A percentile compares a stretch with the other conserved stretches of the same genome.
Evolutionary conservation across 371 early-diverging fungal genomes (phyloP).

Genomic region (Actinomortierella wolfii): DNA sequence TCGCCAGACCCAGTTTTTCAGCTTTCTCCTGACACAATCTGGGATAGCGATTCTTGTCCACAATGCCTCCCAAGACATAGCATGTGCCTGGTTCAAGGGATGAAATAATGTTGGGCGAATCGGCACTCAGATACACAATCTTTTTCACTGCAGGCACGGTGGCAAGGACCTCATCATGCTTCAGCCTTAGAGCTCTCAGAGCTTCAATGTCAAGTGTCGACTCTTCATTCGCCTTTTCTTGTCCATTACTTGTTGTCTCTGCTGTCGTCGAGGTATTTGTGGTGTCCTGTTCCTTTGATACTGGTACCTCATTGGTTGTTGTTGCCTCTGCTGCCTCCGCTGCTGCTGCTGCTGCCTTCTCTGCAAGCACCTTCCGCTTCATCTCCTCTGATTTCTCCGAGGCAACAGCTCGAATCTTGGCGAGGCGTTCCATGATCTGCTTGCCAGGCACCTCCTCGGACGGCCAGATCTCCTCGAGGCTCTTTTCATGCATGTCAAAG

Average conservation of each 20-base stretch:
- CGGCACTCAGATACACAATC: slow-evolving; percentile 90
- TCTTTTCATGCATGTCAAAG: slow-evolving; percentile 50
- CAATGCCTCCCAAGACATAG: slow-evolving; percentile 94
- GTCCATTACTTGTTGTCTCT: not conserved
- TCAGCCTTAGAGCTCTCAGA: slow-evolving; percentile 46
- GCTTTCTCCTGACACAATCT: slow-evolving; percentile 83
- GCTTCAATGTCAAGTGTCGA: slow-evolving; percentile 29
- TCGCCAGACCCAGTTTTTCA: slow-evolving; percentile 68
- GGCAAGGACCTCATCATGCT: slow-evolving; percentile 45
- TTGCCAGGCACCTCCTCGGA: slow-evolving; percentile 53
- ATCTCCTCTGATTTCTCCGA: slow-evolving; percentile 29
- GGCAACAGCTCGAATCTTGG: slow-evolving; percentile 18
- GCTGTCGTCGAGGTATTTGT: not conserved
- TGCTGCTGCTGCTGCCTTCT: not conserved
- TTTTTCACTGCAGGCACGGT: slow-evolving; percentile 52
- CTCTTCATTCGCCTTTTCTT: slow-evolving; percentile 8
- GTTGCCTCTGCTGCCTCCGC: not conserved
- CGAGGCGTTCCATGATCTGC: slow-evolving; percentile 18
- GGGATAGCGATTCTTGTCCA: slow-evolving; percentile 87
- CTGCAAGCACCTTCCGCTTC: slow-evolving; percentile 20
- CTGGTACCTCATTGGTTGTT: not conserved
- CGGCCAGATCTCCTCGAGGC: slow-evolving; percentile 48
- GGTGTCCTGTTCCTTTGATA: not conserved
- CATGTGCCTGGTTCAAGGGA: slow-evolving; percentile 72
- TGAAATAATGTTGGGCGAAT: slow-evolving; percentile 73